Conservation (phyloP, 169 alveolate genomes). For the Gregarina niphandrodes region DNA sequence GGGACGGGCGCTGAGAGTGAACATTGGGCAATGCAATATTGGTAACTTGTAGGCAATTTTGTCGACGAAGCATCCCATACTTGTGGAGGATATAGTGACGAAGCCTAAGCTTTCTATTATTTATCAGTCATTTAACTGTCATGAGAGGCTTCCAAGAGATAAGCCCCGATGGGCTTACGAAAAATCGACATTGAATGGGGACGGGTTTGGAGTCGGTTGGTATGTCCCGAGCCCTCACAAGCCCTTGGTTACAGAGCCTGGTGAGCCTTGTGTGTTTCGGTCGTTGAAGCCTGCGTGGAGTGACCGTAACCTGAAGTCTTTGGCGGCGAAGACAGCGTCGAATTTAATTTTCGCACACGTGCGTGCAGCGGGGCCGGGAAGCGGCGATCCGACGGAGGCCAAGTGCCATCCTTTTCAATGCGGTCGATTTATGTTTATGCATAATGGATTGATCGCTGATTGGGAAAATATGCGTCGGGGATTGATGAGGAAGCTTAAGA, state of each 20-base stretch:
- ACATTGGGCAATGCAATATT: no score
- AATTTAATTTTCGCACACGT: constrained; percentile 13
- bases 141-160: constrained; percentile 10
- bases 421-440: constrained; percentile 18
- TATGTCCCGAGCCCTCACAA: background rate
- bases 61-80: constrained; percentile 18
- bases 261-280: constrained; percentile 14
- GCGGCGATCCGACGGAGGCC: constrained; percentile 15
- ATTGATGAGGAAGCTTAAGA: constrained; percentile 5
- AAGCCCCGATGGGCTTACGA: constrained; percentile 6
- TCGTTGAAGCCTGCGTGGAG: constrained; percentile 20
- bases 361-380: constrained; percentile 7
- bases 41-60: no score
- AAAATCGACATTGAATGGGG: constrained; percentile 13
- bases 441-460: constrained; percentile 14
- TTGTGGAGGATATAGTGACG: constrained; percentile 17
- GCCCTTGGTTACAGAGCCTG: background rate
- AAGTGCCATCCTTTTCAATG: constrained; percentile 19
- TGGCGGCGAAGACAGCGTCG: constrained; percentile 11
- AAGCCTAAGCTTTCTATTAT: constrained; percentile 14
- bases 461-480: constrained; percentile 9
- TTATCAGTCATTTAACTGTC: constrained; percentile 19
- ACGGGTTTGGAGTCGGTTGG: constrained; percentile 22
- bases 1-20: no score
- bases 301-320: constrained; percentile 10